These are phyloP conservation scores for Cyberlindnera euphorbiiphila DNA, from an alignment of 805 yeast species.

Conservation along the genomic window DNA sequence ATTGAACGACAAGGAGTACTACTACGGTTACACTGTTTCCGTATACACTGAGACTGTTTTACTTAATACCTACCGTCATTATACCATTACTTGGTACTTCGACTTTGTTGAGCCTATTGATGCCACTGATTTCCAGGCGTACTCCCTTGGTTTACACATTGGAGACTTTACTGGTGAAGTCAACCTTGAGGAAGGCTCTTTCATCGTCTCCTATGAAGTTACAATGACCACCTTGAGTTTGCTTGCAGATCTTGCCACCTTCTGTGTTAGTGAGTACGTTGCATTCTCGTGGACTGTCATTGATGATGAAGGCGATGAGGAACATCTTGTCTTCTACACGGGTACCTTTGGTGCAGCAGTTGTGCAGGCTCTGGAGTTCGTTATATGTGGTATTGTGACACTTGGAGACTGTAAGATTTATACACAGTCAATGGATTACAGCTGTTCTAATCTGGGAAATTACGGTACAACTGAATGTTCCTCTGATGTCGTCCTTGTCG, in stretches of 20 bases:
- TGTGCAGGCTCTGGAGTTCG: neutral
- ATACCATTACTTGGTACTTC: constrained; percentile 19
- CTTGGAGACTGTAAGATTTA: neutral
- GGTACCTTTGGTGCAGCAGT: constrained; percentile 1
- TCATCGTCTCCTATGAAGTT: neutral
- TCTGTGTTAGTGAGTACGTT: constrained; percentile 3
- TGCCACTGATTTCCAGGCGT: constrained; percentile 12
- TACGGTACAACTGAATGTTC: neutral
- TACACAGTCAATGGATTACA: neutral
- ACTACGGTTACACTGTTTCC: neutral
- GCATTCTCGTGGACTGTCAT: constrained; percentile 1
- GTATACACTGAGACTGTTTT: no score
- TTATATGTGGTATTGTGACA: neutral
- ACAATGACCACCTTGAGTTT: neutral
- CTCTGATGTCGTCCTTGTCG: neutral
- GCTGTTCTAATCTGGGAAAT: neutral
- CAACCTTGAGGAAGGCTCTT: constrained; percentile 1
- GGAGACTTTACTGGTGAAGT: constrained; percentile 5
- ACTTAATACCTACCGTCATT: constrained; percentile 14
- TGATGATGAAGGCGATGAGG: neutral
- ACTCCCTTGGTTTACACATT: constrained; percentile 10
- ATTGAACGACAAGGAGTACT: constrained; percentile 3
- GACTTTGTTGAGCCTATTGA: constrained; percentile 9
- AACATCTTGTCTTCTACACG: neutral
- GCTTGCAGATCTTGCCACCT: neutral